Evolutionary conservation across 345 rosid genomes (phyloP), one percentile per base, ranked within the genome.

Genomic region (Acer yangbiense): DNA sequence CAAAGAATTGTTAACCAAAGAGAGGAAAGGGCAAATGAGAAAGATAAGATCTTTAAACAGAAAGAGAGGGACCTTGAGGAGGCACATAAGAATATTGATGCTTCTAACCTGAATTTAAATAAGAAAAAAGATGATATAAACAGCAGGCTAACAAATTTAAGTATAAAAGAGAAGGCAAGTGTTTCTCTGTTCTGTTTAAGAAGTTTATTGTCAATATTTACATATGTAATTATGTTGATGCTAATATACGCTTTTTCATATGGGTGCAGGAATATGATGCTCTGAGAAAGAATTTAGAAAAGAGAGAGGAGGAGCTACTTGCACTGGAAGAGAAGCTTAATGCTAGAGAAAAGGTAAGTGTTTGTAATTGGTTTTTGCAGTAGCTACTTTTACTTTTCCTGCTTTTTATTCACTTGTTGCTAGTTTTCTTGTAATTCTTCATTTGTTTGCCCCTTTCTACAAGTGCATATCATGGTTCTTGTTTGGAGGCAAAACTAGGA

Each of bases 21-120:
- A 82, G 99, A 96, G 88, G 95, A 96, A 74, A 92, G 91, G 81
- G 93, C 98, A 69, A 96, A 90, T 78, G 97, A 90, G 77, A 87
- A 82, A 65, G 93, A 92, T 84, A 90, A 78, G 82, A 81, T 90
- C 44, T 82, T 85, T 68, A 94, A 90, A 84, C 89, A 85, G 79
- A 96, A 92, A 80, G 93, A 92, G 87, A 92, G 88, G 80, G 89
- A 89, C 57, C 86, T 94, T 79, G 98, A 96, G 79, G 95, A 88
- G 77, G 72, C 85, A 23, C 97, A 90, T 72, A 90, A 89, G 89
- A 89, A 83, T 85, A 87, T 91, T 54, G 95, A 92, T 71, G 92
- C 84, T 54, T 91, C 88, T 70, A 87, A 90, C 79, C 71, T 79
- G 67, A 74, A 76, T 77, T 77, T 94, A 86, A 88, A 84, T 82